phyloP scores from a whole-genome alignment of 140 eudicot species.

The Bidens hawaiensis region DNA sequence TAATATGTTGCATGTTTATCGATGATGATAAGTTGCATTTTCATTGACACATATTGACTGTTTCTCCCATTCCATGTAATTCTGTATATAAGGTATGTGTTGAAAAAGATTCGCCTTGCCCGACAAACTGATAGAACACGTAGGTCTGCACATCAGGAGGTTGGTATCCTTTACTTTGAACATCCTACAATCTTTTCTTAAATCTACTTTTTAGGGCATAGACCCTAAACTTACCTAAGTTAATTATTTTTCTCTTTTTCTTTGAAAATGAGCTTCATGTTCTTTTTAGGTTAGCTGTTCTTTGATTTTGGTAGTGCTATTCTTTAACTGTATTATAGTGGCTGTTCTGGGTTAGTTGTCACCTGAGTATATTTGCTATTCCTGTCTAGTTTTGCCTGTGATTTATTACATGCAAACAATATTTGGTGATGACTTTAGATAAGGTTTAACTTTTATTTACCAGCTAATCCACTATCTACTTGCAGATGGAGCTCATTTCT shows the following conservation, averaged over 20 bases:
- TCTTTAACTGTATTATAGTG: neutral
- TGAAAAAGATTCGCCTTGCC: slow-evolving; percentile 98
- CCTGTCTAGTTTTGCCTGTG: slow-evolving; percentile 9
- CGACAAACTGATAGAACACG: slow-evolving; percentile 98
- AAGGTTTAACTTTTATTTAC: slow-evolving; percentile 11
- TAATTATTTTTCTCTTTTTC: neutral
- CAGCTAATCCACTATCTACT: slow-evolving; percentile 16
- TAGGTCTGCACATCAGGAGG: slow-evolving; percentile 99
- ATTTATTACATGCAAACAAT: slow-evolving; percentile 3
- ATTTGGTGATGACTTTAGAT: neutral
- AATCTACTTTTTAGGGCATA: slow-evolving; percentile 4
- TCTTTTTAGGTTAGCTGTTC: neutral
- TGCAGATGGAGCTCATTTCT: slow-evolving; percentile 94
- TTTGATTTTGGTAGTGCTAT: neutral
- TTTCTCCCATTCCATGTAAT: slow-evolving; percentile 25
- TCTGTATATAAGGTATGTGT: slow-evolving; percentile 73
- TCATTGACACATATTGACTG: slow-evolving; percentile 20
- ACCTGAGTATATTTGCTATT: slow-evolving; percentile 4
- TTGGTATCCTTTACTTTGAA: slow-evolving; percentile 40
- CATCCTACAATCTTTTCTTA: slow-evolving; percentile 11
- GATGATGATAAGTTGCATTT: slow-evolving; percentile 12
- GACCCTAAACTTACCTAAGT: slow-evolving; percentile 19
- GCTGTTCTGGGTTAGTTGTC: slow-evolving; percentile 1
- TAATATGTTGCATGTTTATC: slow-evolving; percentile 13
- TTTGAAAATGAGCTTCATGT: neutral